Base-by-base conservation (phyloP, 805 yeast genomes). In the Ogataea chonburiensis region DNA sequence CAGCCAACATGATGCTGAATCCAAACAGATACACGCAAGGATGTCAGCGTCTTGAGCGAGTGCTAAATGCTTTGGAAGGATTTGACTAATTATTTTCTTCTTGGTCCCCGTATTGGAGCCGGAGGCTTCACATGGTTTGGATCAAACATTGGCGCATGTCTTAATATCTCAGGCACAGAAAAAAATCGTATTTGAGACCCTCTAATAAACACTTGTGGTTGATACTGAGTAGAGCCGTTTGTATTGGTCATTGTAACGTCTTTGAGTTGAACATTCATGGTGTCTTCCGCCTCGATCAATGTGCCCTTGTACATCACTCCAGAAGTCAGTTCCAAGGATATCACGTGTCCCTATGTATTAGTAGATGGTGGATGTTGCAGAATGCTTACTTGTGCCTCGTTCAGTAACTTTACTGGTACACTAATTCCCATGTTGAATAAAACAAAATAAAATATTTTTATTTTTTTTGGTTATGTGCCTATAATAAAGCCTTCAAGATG, bases 241-340 rank as follows among this genome's bases (percentile, higher is more conserved):
- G 79, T 66, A 17, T 79, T 75, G 0, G 96, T 89, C 31, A 84
- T 79, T 1, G 83, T 76, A 25, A 84, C 94, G 55, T 91, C 95
- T 45, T 76, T 68, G 32, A 91, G 61, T 43, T 89, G 94, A 17
- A 91, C 77, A 57, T 91, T 91, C 98, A 91, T 93, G 60, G 83
- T 89, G 53, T 91, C 98, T 63, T 91, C 96, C 30, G 71, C 81
- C 53, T 84, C 96, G 3, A 82, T 58, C 29, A 91, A 71, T 56
- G 83, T 87, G 2, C 98, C 98, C 23, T 95, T 70, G 56, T 91
- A 91, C 0, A 84, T 76, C 45, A 84, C 89, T 2, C 98, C 98
- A 0, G 88, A 79, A 17, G 76, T 75, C 34, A 91, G 73, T 58
- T 91, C 98, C 12, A 91, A 58, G 1, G 94, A 77, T 7, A 91